Percentiles rank a stretch among this genome's conserved stretches.
Evolutionary conservation across 1,284 basidiomycete genomes (phyloP).

Genomic region (Fomitiporia mediterranea): DNA sequence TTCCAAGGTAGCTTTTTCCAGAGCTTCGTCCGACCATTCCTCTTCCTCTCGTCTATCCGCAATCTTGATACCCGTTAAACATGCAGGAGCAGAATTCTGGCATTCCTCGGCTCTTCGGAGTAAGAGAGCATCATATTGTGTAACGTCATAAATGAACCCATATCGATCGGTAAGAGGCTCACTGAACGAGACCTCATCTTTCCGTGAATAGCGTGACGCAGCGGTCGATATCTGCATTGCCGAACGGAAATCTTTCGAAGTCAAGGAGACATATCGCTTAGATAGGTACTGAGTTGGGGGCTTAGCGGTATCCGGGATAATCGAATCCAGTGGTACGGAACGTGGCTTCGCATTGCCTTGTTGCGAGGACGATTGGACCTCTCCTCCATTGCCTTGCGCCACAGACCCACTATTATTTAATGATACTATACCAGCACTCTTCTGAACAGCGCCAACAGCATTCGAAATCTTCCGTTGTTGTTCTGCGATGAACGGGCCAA

Average conservation of each 20-base stretch:
- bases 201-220: slow-evolving; percentile 49
- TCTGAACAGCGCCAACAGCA: slow-evolving; percentile 28
- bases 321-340: slow-evolving; percentile 87
- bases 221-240: slow-evolving; percentile 55
- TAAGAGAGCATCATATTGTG: slow-evolving; percentile 75
- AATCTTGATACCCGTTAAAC: slow-evolving; percentile 82
- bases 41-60: slow-evolving; percentile 76
- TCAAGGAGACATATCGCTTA: slow-evolving; percentile 64
- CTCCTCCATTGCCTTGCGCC: slow-evolving; percentile 20
- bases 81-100: slow-evolving; percentile 72
- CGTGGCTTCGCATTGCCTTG: slow-evolving; percentile 28
- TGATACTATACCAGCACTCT: slow-evolving; percentile 19
- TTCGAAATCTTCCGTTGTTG: slow-evolving; percentile 40
- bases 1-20: slow-evolving; percentile 37
- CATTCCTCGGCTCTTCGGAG: slow-evolving; percentile 71
- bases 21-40: slow-evolving; percentile 62
- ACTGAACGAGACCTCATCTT: slow-evolving; percentile 49
- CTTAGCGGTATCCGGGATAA: slow-evolving; percentile 79
- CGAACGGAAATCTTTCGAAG: slow-evolving; percentile 63
- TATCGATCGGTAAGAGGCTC: slow-evolving; percentile 86
- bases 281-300: slow-evolving; percentile 83
- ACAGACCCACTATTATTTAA: slow-evolving; percentile 1
- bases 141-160: slow-evolving; percentile 91
- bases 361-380: slow-evolving; percentile 24
- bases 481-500: slow-evolving; percentile 53